Evolutionary conservation across 2,329 filamentous ascomycete species (phyloP).

Genomic region (Hymenoscyphus albidus): DNA sequence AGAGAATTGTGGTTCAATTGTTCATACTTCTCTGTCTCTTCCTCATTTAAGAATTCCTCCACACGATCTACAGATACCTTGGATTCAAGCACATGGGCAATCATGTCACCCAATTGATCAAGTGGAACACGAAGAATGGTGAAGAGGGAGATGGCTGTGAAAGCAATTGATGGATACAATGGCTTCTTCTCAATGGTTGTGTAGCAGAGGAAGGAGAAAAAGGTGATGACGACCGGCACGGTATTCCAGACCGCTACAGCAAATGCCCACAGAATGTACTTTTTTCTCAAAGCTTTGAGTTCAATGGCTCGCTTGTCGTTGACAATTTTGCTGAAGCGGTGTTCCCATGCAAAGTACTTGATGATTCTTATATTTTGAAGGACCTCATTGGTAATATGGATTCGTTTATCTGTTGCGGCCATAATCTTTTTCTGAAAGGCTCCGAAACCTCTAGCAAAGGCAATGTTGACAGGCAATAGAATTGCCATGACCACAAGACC

Average conservation of each 20-base stretch:
- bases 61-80: slow-evolving; percentile 97
- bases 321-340: slow-evolving; percentile 79
- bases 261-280: slow-evolving; percentile 87
- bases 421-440: slow-evolving; percentile 87
- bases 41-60: slow-evolving; percentile 87
- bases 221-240: slow-evolving; percentile 90
- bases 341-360: slow-evolving; percentile 99
- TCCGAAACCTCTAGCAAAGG: slow-evolving; percentile 80
- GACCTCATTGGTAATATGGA: slow-evolving; percentile 94
- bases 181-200: slow-evolving; percentile 86
- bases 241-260: slow-evolving; percentile 97
- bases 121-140: slow-evolving; percentile 88
- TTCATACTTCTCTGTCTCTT: slow-evolving; percentile 92
- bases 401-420: slow-evolving; percentile 88
- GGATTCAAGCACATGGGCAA: slow-evolving; percentile 94
- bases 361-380: slow-evolving; percentile 97
- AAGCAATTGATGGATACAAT: slow-evolving; percentile 86
- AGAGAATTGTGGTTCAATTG: slow-evolving; percentile 71
- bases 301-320: slow-evolving; percentile 83
- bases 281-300: slow-evolving; percentile 70
- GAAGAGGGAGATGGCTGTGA: slow-evolving; percentile 94
- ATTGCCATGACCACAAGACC: slow-evolving; percentile 87
- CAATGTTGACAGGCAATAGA: slow-evolving; percentile 85
- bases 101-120: slow-evolving; percentile 97
- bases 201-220: slow-evolving; percentile 92